Evolutionary conservation across 2,329 filamentous ascomycete genomes (phyloP).

Genomic region (Talaromyces atroroseus): DNA sequence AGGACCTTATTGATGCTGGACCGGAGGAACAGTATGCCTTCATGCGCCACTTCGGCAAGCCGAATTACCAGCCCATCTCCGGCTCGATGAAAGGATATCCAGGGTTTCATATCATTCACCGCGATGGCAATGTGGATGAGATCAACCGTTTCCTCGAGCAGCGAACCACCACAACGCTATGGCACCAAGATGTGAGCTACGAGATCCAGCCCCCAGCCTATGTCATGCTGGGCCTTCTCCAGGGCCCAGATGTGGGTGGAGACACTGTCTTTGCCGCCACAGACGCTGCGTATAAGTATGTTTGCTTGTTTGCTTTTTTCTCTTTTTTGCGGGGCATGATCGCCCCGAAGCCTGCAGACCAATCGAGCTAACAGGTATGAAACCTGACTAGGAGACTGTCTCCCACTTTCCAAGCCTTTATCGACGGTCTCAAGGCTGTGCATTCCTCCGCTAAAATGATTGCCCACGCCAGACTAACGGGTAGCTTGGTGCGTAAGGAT

Average conservation of each 20-base stretch:
- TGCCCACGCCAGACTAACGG: constrained; percentile 36
- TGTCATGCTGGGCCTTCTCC: constrained; percentile 45
- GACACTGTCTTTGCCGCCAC: constrained; percentile 45
- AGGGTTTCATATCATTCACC: constrained; percentile 44
- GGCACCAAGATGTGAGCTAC: constrained; percentile 47
- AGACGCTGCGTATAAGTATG: constrained; percentile 41
- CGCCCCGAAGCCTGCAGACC: background rate
- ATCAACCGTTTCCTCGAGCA: constrained; percentile 40
- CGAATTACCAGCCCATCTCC: constrained; percentile 42
- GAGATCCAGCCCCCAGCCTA: constrained; percentile 45
- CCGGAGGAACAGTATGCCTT: constrained; percentile 40
- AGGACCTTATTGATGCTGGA: constrained; percentile 45
- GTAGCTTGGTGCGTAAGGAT: constrained; percentile 41
- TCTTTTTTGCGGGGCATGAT: background rate
- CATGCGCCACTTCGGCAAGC: constrained; percentile 43
- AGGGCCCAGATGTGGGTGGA: constrained; percentile 47
- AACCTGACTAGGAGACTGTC: constrained; percentile 35
- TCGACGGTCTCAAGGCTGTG: constrained; percentile 31
- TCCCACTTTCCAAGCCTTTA: constrained; percentile 44
- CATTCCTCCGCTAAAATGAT: constrained; percentile 44
- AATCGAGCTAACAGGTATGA: background rate
- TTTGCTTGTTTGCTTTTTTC: background rate
- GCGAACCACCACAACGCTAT: constrained; percentile 43
- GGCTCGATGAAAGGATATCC: constrained; percentile 38
- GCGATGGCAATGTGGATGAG: constrained; percentile 40